Percentiles rank a stretch among this genome's conserved stretches.
Evolutionary conservation across 2,329 filamentous ascomycete genomes (phyloP).

Genomic region (Neophaeococcomyces mojaviensis): DNA sequence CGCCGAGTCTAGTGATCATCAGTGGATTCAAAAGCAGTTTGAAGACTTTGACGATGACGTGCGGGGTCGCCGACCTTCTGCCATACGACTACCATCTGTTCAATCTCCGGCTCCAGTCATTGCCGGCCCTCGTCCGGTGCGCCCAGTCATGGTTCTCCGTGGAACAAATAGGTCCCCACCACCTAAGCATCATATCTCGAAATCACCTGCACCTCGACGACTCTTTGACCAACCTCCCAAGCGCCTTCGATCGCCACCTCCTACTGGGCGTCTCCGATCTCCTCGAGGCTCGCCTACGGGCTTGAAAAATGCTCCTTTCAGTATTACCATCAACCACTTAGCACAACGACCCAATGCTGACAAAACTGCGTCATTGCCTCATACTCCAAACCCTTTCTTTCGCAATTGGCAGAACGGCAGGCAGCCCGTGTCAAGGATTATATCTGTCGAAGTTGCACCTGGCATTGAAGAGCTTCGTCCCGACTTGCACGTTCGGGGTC

Average conservation of each 20-base stretch:
- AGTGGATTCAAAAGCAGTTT: constrained; percentile 63
- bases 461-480: constrained; percentile 24
- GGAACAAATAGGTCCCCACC: constrained; percentile 30
- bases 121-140: constrained; percentile 37
- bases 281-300: constrained; percentile 38
- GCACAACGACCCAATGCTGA: constrained; percentile 52
- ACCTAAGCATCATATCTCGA: constrained; percentile 22
- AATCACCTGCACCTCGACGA: constrained; percentile 44
- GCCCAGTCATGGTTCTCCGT: constrained; percentile 33
- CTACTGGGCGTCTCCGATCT: constrained; percentile 46
- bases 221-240: constrained; percentile 66
- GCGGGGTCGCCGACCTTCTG: constrained; percentile 34
- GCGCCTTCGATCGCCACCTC: constrained; percentile 63
- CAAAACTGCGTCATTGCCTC: constrained; percentile 82
- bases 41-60: constrained; percentile 54
- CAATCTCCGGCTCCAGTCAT: constrained; percentile 56
- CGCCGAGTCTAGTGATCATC: constrained; percentile 46
- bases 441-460: constrained; percentile 18
- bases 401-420: constrained; percentile 29
- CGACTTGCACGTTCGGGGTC: constrained; percentile 71
- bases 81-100: constrained; percentile 45
- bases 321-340: constrained; percentile 46
- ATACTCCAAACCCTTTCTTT: constrained; percentile 64
- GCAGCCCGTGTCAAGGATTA: constrained; percentile 24
- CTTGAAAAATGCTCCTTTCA: constrained; percentile 31